phyloP scores from a whole-genome alignment of 805 yeast genomes.

The Myxozyma lipomycoides region DNA sequence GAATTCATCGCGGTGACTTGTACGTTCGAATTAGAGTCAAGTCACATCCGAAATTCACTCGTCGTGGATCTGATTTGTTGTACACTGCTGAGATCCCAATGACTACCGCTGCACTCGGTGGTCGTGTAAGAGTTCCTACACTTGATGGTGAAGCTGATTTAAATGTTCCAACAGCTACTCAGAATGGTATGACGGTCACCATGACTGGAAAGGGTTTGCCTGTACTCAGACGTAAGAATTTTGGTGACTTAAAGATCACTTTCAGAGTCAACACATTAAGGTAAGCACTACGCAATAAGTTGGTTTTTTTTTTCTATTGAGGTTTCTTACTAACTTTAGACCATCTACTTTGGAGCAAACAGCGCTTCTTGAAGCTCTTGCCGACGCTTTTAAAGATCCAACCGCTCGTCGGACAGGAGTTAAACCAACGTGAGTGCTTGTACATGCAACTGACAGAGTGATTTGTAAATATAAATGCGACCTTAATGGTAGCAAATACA shows the following conservation, averaged over 20 bases:
- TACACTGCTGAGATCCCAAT: conserved; percentile 68
- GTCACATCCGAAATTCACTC: conserved; percentile 65
- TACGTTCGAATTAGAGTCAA: conserved; percentile 74
- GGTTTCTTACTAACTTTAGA: conserved; percentile 28
- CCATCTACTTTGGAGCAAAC: conserved; percentile 82
- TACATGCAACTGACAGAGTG: background rate
- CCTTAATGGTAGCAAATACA: background rate
- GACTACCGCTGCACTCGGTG: conserved; percentile 97
- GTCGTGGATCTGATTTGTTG: conserved; percentile 64
- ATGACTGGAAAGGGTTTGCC: conserved; percentile 91
- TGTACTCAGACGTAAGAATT: conserved; percentile 43
- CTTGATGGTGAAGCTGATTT: conserved; percentile 76
- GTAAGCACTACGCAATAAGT: conserved; percentile 2
- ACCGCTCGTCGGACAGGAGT: conserved; percentile 46
- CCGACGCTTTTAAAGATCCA: conserved; percentile 80
- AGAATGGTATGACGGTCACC: conserved; percentile 64
- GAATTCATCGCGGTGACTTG: conserved; percentile 78
- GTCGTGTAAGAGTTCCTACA: conserved; percentile 85
- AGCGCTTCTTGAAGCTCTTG: conserved; percentile 87
- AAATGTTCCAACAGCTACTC: conserved; percentile 81
- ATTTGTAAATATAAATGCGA: background rate
- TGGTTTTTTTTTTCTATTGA: background rate
- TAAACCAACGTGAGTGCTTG: conserved; percentile 5
- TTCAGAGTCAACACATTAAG: conserved; percentile 64
- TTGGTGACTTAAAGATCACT: conserved; percentile 75